Conservation (phyloP, 352 stramenopile genomes). For the Globisporangium paroecandrum region DNA sequence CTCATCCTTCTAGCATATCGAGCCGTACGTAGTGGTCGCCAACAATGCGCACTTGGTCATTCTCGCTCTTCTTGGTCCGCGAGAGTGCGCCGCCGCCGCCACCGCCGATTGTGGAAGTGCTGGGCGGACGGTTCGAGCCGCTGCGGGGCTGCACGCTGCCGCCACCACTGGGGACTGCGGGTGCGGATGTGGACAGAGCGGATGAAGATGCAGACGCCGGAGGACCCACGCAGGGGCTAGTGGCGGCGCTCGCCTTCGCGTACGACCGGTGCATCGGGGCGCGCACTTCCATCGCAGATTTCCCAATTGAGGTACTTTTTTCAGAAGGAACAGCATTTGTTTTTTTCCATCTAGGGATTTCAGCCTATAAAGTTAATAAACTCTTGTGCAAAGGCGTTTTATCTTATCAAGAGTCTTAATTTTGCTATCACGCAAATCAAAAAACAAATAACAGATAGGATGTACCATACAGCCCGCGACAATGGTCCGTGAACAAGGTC, state of each 20-base stretch:
- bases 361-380: too few relatives aligned
- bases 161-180: background rate
- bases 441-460: too few relatives aligned
- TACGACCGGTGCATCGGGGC: background rate
- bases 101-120: background rate
- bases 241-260: background rate
- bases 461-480: too few relatives aligned
- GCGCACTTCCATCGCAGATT: slow-evolving; percentile 1
- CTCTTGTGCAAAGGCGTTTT: too few relatives aligned
- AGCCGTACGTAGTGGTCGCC: slow-evolving; percentile 69
- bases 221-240: background rate
- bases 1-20: background rate
- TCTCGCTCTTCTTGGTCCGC: slow-evolving; percentile 23
- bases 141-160: slow-evolving; percentile 12
- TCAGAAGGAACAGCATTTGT: background rate
- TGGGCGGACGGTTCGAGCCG: slow-evolving; percentile 11
- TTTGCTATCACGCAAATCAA: too few relatives aligned
- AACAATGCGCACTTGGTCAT: slow-evolving; percentile 67
- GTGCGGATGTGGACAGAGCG: background rate
- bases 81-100: background rate
- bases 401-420: too few relatives aligned
- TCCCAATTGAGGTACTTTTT: background rate
- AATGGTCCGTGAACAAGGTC: too few relatives aligned
- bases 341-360: too few relatives aligned
- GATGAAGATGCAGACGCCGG: background rate